Conservation (phyloP, 108 stramenopile species). For the Cyclotella cryptica region DNA sequence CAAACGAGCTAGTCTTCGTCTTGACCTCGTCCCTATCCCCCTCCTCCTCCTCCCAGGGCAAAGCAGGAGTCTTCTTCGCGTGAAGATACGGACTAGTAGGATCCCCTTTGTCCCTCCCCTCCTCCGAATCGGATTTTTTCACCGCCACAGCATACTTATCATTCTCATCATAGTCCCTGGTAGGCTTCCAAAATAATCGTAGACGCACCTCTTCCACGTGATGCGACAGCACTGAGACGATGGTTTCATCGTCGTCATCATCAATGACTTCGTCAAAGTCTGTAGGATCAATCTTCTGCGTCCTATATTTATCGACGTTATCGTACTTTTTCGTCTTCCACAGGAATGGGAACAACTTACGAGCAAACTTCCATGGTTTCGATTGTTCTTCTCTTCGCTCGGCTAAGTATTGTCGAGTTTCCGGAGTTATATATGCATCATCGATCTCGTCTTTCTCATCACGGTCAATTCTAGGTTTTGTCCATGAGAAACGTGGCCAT, state of each 20-base stretch:
- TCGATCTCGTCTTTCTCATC: conserved; percentile 5
- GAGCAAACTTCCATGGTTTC: neutral
- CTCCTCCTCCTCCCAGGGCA: neutral
- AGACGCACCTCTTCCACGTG: conserved; percentile 5
- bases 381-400: neutral
- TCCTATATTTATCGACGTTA: neutral
- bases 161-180: conserved; percentile 11
- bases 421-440: neutral
- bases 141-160: conserved; percentile 9
- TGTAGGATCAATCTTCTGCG: too few relatives aligned
- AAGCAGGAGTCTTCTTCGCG: neutral
- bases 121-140: conserved; percentile 1
- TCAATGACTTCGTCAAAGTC: neutral
- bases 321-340: neutral
- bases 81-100: neutral
- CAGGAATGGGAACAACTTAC: neutral
- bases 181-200: conserved; percentile 13
- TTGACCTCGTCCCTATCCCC: neutral
- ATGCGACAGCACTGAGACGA: conserved; percentile 2
- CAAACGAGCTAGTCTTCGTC: neutral
- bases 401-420: neutral
- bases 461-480: conserved; percentile 1
- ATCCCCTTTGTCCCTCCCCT: neutral
- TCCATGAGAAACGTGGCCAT: neutral
- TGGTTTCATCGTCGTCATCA: neutral